phyloP scores from a whole-genome alignment of 129 eudicot species.

The Flaveria ramosissima region DNA sequence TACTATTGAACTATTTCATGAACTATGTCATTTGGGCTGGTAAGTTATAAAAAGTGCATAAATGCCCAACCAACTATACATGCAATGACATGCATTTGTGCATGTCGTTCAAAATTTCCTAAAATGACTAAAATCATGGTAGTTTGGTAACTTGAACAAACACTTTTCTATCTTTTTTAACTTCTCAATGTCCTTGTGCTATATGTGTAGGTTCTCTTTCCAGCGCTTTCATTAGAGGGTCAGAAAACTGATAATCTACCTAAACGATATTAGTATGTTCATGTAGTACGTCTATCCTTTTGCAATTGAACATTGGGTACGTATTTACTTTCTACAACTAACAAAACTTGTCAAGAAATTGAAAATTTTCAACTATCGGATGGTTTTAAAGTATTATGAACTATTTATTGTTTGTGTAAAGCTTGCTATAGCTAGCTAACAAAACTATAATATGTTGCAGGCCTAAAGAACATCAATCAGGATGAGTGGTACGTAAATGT shows the following conservation, averaged over 20 bases:
- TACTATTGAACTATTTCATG: background rate
- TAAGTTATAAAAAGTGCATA: too few relatives aligned
- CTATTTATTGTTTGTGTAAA: background rate
- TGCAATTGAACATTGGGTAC: background rate
- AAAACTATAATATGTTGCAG: background rate
- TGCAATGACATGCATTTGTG: background rate
- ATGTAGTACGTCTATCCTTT: background rate
- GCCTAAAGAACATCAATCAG: background rate
- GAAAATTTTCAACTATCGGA: background rate
- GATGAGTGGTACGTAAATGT: background rate
- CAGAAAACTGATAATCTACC: slow-evolving; percentile 21
- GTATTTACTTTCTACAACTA: background rate
- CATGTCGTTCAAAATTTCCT: background rate
- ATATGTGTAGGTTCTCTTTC: slow-evolving; percentile 15
- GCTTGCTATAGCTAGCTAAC: background rate
- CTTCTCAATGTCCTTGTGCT: slow-evolving; percentile 13
- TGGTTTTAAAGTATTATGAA: background rate
- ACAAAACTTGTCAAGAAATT: background rate
- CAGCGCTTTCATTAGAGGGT: slow-evolving; percentile 25
- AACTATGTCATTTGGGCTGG: too few relatives aligned
- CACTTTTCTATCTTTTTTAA: background rate
- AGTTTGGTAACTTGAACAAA: background rate
- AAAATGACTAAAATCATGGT: background rate
- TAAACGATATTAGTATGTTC: slow-evolving; percentile 22
- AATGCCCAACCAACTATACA: too few relatives aligned